Base-by-base conservation (phyloP, 768 basidiomycete species). In the Rhizopogon roseolus region DNA sequence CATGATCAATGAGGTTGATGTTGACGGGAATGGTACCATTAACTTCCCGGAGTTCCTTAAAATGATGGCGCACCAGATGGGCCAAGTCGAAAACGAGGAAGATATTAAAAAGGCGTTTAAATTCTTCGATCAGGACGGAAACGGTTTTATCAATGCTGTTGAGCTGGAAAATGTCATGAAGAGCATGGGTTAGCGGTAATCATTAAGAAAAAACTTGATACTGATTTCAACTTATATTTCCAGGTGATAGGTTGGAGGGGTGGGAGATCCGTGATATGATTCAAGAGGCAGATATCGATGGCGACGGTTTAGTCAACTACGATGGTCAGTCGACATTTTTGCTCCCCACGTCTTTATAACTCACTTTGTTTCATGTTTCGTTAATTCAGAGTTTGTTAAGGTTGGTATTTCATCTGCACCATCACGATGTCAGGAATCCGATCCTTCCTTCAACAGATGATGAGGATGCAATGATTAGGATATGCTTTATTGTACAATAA, bases 91-190 rank as follows among this genome's bases (percentile, higher is more conserved):
- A 66, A 82, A 81, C 61, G 93, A 97, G 72, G 93, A 94, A 70
- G 95, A 97, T 74, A 90, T 98, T 71, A 85, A 84, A 69, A 90
- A 95, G 77, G 96, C 96, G 25, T 98, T 98, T 83, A 90, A 89
- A 72, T 92, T 93, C 51, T 97, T 97, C 64, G 95, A 98, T 73
- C 94, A 92, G 81, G 92, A 98, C 65, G 90, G 90, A 11, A 94
- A 93, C 63, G 95, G 94, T 14, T 89, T 78, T 65, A 97, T 98
- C 72, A 86, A 80, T 36, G 83, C 89, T 5, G 84, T 84, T 2
- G 95, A 98, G 76, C 71, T 97, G 69, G 80, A 86, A 66, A 85
- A 89, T 62, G 92, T 97, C 62, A 96, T 98, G 95, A 88, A 81
- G 58, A 92, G 84, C 67, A 78, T 97, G 54, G 89, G 92, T 89